Conservation (phyloP, 2,329 filamentous ascomycete species). For the Onygena corvina region DNA sequence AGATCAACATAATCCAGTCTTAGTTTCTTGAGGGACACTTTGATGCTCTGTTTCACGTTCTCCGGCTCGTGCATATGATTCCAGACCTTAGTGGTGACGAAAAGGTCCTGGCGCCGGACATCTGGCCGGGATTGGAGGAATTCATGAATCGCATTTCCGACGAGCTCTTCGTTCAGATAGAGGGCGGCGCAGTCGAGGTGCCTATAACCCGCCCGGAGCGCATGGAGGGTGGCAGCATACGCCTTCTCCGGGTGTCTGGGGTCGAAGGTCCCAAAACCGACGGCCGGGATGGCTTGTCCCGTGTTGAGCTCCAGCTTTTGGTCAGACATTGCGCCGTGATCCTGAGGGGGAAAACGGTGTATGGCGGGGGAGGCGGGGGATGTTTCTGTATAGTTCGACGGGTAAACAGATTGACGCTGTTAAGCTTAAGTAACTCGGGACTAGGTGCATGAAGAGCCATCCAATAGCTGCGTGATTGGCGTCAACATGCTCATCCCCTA, state of each 20-base stretch:
- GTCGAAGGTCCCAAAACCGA: conserved; percentile 53
- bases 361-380: too few relatives aligned
- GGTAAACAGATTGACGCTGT: too few relatives aligned
- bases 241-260: conserved; percentile 47
- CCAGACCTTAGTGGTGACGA: conserved; percentile 44
- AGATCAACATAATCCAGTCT: conserved; percentile 59
- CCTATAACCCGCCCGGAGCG: conserved; percentile 41
- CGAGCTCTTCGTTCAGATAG: conserved; percentile 44
- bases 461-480: too few relatives aligned
- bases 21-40: conserved; percentile 52
- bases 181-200: conserved; percentile 47
- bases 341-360: too few relatives aligned
- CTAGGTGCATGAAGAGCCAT: too few relatives aligned
- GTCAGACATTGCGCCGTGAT: neutral
- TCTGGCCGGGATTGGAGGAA: conserved; percentile 41
- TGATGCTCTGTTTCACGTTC: conserved; percentile 41
- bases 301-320: conserved; percentile 43
- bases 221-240: conserved; percentile 42
- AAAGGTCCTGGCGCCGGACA: conserved; percentile 41
- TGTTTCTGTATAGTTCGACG: too few relatives aligned
- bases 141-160: conserved; percentile 42
- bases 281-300: conserved; percentile 48
- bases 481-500: too few relatives aligned
- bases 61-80: conserved; percentile 41
- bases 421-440: too few relatives aligned